Conservation (phyloP, 441 rosid species). For the Capsella rubella region DNA sequence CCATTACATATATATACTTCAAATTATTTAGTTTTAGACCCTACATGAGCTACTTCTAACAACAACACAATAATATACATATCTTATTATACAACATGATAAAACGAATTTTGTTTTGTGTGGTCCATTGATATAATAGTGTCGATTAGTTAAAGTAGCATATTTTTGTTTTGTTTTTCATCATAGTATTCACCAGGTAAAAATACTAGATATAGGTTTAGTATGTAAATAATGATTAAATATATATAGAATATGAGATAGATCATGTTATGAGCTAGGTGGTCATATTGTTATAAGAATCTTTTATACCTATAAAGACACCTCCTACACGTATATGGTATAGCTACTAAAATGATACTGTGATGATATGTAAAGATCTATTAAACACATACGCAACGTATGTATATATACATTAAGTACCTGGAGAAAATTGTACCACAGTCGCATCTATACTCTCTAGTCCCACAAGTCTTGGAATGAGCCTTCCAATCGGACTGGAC, state of each 20-base stretch:
- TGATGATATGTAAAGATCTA: constrained; percentile 5
- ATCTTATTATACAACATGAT: constrained; percentile 7
- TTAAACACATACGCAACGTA: background rate
- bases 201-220: constrained; percentile 3
- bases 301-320: background rate
- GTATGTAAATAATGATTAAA: background rate
- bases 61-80: constrained; percentile 7
- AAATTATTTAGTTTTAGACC: constrained; percentile 14
- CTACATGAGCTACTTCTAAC: constrained; percentile 28
- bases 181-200: background rate
- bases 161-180: background rate
- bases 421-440: constrained; percentile 88
- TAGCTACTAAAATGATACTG: background rate
- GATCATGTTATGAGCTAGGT: background rate
- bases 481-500: constrained; percentile 98
- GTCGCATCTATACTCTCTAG: constrained; percentile 88
- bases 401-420: constrained; percentile 41
- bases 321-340: background rate
- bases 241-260: no score
- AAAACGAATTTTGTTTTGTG: background rate
- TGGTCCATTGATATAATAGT: constrained; percentile 11
- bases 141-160: background rate
- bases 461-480: constrained; percentile 91
- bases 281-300: background rate
- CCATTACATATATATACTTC: constrained; percentile 2